Evolutionary conservation across 2,329 filamentous ascomycete species (phyloP), one percentile per base, ranked within the genome.

Genomic region (Xylaria sp.): DNA sequence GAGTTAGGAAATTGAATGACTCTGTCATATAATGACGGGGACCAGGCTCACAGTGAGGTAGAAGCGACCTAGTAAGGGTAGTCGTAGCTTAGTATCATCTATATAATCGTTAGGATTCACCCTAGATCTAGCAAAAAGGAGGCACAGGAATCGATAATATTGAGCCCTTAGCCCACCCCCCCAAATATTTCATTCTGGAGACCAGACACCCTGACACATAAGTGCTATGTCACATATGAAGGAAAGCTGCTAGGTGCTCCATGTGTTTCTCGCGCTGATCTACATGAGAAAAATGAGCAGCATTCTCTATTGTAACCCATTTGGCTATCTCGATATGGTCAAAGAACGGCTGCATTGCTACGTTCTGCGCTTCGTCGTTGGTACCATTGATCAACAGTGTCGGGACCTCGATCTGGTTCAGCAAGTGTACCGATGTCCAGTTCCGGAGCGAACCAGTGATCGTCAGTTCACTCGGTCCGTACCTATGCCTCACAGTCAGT

Each of bases 371-470:
- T 66, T 81, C 78, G 51, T 82, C 80, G 3, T 79, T 66, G 0
- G 65, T 54, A 1, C 79, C 81, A 46, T 82, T 80, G 12, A 82
- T 74, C 10, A 82, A 56, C 3, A 82, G 74, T 2, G 79, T 81
- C 0, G 77, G 75, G 0, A 68, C 80, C 36, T 75, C 33, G 63
- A 81, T 81, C n/a, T 75, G 72, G 20, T 65, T 39, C 55, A 76
- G 57, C 20, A 62, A 15, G 20, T 75, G 71, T n/a, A 78, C 52
- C 36, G 71, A 69, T 10, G 73, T 77, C 79, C 77, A 79, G 43
- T 75, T 58, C 2, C 72, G 68, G 3, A 77, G 72, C 36, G 73
- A 73, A 25, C 71, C 72, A 2, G 71, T 67, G 9, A 73, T 65
- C 13, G 67, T 70, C 1, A 74, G 55, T 52, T 75, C 69, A 31